A percentile compares a stretch with the other conserved stretches of the same genome.
These are phyloP conservation scores for Torulaspora franciscae DNA, from an alignment of 805 yeast species.

Conservation along the genomic window DNA sequence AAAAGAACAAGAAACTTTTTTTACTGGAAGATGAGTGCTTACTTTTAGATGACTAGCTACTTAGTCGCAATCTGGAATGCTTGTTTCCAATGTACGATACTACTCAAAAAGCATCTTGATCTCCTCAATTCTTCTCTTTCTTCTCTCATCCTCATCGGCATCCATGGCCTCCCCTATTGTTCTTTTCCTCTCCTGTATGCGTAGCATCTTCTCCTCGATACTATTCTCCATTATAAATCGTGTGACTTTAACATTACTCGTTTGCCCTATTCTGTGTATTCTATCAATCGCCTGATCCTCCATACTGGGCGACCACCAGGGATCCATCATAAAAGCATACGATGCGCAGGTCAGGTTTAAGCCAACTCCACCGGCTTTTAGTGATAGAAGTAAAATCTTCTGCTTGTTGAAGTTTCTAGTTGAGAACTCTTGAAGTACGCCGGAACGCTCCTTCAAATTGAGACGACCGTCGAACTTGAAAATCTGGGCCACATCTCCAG, in stretches of 20 bases:
- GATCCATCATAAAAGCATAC: conserved; percentile 85
- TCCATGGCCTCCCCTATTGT: conserved; percentile 77
- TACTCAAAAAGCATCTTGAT: conserved; percentile 59
- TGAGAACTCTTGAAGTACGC: conserved; percentile 53
- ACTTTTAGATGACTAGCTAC: conserved; percentile 7
- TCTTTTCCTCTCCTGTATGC: conserved; percentile 79
- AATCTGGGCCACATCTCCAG: conserved; percentile 32
- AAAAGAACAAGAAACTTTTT: conserved; percentile 5
- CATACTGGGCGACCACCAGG: conserved; percentile 94
- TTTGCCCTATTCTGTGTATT: conserved; percentile 86
- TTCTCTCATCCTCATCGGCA: conserved; percentile 67
- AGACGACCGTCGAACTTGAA: conserved; percentile 82
- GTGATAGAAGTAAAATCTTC: conserved; percentile 60
- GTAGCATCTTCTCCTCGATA: conserved; percentile 83
- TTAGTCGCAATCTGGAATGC: not conserved
- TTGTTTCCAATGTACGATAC: not conserved
- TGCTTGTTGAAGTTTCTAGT: conserved; percentile 29
- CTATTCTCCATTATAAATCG: conserved; percentile 78
- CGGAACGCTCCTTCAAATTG: conserved; percentile 57
- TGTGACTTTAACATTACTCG: conserved; percentile 60
- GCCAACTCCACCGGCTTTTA: conserved; percentile 95
- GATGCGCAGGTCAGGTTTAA: conserved; percentile 81
- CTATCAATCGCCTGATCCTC: conserved; percentile 92
- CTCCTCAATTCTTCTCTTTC: conserved; percentile 66
- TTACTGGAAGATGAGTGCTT: conserved; percentile 27